These are phyloP conservation scores for Ceratocystis cacaofunesta DNA, from an alignment of 2,329 filamentous ascomycete genomes.

Conservation along the genomic window DNA sequence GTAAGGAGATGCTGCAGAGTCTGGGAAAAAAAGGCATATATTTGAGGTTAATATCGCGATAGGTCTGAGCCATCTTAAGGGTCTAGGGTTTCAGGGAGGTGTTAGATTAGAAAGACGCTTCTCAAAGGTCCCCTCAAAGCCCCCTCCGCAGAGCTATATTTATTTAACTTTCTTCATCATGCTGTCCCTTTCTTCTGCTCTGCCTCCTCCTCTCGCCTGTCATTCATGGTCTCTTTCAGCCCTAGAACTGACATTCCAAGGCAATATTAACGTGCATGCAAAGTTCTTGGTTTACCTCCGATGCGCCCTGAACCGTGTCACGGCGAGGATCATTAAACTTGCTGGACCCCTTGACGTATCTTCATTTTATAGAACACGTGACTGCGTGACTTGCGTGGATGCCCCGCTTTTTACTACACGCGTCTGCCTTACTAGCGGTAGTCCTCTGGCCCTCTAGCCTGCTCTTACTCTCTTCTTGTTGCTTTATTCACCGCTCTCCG, in stretches of 20 bases:
- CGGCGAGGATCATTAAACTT: conserved; percentile 2
- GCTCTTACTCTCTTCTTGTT: neutral
- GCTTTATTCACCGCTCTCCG: neutral
- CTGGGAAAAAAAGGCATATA: neutral
- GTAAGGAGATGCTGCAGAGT: neutral
- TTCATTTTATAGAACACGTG: neutral
- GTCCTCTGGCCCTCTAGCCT: neutral
- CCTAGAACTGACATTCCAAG: neutral
- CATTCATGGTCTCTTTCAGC: neutral
- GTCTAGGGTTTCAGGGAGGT: neutral
- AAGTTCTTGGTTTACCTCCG: neutral
- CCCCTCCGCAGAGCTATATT: neutral
- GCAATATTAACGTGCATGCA: neutral
- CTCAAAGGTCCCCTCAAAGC: neutral
- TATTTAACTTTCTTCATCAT: neutral
- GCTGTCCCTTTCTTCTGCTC: neutral
- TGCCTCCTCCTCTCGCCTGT: neutral
- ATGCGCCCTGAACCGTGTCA: conserved; percentile 1
- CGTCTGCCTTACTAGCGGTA: neutral
- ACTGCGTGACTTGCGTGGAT: neutral
- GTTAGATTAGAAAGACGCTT: neutral
- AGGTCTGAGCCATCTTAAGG: too few species aligned
- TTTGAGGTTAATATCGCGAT: too few species aligned
- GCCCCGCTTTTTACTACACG: neutral
- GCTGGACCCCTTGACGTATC: neutral